Conservation (phyloP, 306 rosid species). For the Quercus agrifolia region DNA sequence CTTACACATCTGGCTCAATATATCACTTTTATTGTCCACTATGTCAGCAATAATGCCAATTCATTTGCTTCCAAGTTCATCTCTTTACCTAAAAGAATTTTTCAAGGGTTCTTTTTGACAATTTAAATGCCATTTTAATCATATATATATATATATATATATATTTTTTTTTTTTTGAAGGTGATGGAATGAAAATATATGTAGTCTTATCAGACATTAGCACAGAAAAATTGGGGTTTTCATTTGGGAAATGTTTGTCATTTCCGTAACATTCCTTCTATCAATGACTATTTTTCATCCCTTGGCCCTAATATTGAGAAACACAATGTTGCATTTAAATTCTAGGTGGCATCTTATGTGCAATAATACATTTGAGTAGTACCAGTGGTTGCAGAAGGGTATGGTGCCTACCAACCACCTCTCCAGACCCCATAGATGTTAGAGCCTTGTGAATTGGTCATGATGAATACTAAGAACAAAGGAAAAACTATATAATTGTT, state of each 20-base stretch:
- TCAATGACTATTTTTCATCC: not conserved
- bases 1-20: not conserved
- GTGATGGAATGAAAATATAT: not conserved
- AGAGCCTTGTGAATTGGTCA: too few relatives aligned
- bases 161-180: not conserved
- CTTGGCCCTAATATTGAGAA: not conserved
- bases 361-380: not conserved
- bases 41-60: constrained; percentile 1
- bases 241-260: not conserved
- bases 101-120: not conserved
- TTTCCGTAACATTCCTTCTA: too few relatives aligned
- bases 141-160: not conserved
- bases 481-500: too few relatives aligned
- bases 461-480: too few relatives aligned
- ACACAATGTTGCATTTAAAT: not conserved
- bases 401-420: too few relatives aligned
- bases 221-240: not conserved
- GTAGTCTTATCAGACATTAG: not conserved
- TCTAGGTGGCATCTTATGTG: not conserved
- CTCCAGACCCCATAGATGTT: too few relatives aligned
- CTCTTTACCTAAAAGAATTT: not conserved
- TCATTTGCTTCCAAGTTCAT: not conserved
- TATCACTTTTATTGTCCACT: not conserved
- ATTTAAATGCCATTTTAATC: not conserved
- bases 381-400: not conserved